Base-by-base conservation (phyloP, 352 stramenopile genomes). In the Pythium chondricola region DNA sequence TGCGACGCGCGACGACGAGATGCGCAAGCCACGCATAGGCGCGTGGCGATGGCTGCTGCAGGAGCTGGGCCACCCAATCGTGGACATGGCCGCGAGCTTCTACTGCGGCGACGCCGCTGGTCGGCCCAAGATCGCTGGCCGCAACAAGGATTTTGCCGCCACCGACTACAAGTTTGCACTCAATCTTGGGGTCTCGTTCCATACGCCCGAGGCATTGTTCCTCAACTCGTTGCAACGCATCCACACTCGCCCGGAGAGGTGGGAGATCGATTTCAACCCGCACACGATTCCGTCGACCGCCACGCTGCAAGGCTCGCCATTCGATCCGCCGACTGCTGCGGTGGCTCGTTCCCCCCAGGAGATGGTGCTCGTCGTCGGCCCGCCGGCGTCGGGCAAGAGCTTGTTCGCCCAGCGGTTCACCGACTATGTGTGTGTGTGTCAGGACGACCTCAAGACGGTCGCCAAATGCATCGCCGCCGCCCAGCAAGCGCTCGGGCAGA, bases 131-230 rank as follows among this genome's bases (percentile, higher is more conserved):
- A 67, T 71, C 16, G 47, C 66, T 10, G 80, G 78, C 2, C 66
- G 80, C 7, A 57, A 67, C 25, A 94, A 94, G 51, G 83, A 94
- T 53, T 94, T 94, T 56, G 78, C 83, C 7, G 71, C 74, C 14
- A 84, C 78, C 4, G 88, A 96, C 50, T 89, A 94, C 61, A 91
- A 93, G 56, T 93, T 95, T 43, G 86, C 88, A 13, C 56, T 95
- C 6, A 96, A 96, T 60, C 52, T 83, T n/a, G 68, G 68, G 0
- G 38, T 96, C 24, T 52, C 54, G 22, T 95, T 96, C 58, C 63
- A 78, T 37, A 95, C 86, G 2, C 86, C 88, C 3, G 85, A 96
- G 46, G 69, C 69, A 37, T 64, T 96, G 7, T 95, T 96, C 41
- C 42, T 92, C 22, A 49, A 60, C 18, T 77, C 72, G 1, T 88